These are phyloP conservation scores for Glomus cerebriforme DNA, from an alignment of 192 early-diverging fungal species.

Conservation along the genomic window DNA sequence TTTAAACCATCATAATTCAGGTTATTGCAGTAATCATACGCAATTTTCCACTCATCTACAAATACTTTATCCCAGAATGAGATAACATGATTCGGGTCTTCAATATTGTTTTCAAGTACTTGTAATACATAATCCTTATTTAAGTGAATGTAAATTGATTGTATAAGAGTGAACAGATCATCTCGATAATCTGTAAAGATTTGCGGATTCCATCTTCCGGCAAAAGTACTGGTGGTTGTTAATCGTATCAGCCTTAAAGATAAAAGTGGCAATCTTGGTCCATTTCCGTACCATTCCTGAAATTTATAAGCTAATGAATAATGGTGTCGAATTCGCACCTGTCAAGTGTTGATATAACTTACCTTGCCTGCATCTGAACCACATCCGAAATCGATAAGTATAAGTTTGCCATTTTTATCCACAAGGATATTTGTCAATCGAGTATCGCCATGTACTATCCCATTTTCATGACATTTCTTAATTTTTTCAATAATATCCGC, in stretches of 20 bases:
- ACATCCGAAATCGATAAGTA: slow-evolving; percentile 3
- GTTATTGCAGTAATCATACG: neutral
- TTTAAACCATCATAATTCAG: slow-evolving; percentile 8
- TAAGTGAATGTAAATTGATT: slow-evolving; percentile 7
- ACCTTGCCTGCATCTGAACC: slow-evolving; percentile 4
- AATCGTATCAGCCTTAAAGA: neutral
- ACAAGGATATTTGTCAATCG: slow-evolving; percentile 3
- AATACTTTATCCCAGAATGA: slow-evolving; percentile 6
- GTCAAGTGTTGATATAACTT: neutral
- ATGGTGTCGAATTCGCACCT: neutral
- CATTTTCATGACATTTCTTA: neutral
- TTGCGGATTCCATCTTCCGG: neutral
- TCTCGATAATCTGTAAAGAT: neutral
- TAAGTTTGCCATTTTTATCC: neutral
- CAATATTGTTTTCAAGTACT: neutral
- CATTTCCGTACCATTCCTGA: neutral
- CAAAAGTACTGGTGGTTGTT: neutral
- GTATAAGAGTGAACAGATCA: neutral
- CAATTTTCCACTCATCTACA: neutral
- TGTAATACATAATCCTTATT: slow-evolving; percentile 2
- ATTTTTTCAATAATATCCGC: slow-evolving; percentile 5
- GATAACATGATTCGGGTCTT: neutral
- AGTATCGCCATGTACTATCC: slow-evolving; percentile 7
- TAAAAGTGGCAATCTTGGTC: slow-evolving; percentile 6
- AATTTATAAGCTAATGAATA: neutral